phyloP scores from a whole-genome alignment of 495 filamentous ascomycete species.

The Tuber borchii region DNA sequence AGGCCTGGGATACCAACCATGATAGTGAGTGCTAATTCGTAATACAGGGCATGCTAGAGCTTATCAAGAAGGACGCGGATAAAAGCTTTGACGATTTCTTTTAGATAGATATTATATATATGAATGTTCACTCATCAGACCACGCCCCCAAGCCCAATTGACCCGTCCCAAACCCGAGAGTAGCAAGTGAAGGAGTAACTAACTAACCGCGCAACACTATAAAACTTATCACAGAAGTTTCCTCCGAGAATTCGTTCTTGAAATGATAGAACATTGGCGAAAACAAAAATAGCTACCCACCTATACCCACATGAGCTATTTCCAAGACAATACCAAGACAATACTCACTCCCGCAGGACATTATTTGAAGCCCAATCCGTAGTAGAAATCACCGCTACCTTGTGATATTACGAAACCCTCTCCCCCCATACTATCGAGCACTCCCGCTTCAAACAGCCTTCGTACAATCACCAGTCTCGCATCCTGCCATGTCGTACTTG shows the following conservation, averaged over 20 bases:
- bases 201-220: not conserved
- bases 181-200: not conserved
- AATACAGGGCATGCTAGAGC: conserved; percentile 77
- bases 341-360: not conserved
- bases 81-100: conserved; percentile 84
- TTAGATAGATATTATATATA: conserved; percentile 42
- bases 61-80: conserved; percentile 90
- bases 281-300: not conserved
- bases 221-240: not conserved
- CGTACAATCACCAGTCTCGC: not conserved
- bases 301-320: not conserved
- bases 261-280: not conserved
- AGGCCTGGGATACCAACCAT: not conserved
- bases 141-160: not conserved
- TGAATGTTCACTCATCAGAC: not conserved
- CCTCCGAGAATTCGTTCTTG: not conserved
- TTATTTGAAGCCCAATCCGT: not conserved
- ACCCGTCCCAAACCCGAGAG: not conserved
- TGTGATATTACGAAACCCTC: not conserved
- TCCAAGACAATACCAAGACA: not conserved
- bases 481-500: not conserved
- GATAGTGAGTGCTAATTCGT: not conserved
- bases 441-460: not conserved
- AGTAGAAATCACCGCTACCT: not conserved
- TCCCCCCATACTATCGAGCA: not conserved